Percentiles rank a stretch among this genome's conserved stretches.
Evolutionary conservation across 106 monocot genomes (phyloP).

Genomic region (Cymbidium sinense): DNA sequence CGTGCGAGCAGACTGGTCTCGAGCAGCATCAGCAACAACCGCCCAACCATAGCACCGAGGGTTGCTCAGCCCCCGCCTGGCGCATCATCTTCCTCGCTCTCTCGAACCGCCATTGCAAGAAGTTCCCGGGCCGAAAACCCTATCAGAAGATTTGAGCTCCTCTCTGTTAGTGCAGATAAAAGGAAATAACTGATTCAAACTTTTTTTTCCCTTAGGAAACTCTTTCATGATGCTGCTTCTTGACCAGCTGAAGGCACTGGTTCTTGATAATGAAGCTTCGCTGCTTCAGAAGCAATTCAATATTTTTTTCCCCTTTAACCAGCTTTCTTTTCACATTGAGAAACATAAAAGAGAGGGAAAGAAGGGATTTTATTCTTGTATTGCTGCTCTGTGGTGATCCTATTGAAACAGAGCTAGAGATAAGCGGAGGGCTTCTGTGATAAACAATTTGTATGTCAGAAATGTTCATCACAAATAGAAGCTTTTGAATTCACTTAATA

Average conservation of each 20-base stretch:
- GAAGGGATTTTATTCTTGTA: background rate
- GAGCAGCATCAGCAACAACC: constrained; percentile 28
- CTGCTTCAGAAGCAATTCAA: background rate
- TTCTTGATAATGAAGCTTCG: no score
- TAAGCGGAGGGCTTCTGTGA: background rate
- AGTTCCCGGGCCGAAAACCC: constrained; percentile 23
- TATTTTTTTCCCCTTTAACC: background rate
- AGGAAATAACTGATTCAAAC: constrained; percentile 32
- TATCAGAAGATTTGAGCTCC: constrained; percentile 41
- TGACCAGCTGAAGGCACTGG: background rate
- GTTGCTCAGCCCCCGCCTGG: constrained; percentile 23
- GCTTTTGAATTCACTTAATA: background rate
- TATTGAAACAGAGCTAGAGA: background rate
- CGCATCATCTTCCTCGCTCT: constrained; percentile 27
- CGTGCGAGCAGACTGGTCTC: constrained; percentile 34
- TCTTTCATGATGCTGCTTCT: background rate
- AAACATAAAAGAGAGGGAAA: background rate
- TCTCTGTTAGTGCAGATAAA: constrained; percentile 42
- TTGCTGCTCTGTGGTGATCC: background rate
- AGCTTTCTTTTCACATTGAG: background rate
- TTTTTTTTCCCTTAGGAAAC: background rate
- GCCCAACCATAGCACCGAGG: constrained; percentile 32
- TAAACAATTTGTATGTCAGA: background rate
- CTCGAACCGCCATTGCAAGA: constrained; percentile 20
- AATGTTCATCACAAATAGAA: background rate